Conservation (phyloP, 1,284 basidiomycete species). For the Trichosporon faecale region DNA sequence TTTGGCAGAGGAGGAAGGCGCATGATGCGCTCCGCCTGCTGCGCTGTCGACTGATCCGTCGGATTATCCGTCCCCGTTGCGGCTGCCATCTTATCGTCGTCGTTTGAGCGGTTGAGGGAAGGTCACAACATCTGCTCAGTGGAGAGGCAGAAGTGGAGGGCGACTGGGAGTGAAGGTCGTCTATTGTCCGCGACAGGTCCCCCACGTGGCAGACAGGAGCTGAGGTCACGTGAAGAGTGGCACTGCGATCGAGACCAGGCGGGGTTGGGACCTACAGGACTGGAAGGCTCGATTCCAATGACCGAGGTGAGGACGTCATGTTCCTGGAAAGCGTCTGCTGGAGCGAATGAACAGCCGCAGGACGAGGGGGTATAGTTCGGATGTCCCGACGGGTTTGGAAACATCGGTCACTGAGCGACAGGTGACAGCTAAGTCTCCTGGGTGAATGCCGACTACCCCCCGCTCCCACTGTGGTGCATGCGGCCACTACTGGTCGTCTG, state of each 20-base stretch:
- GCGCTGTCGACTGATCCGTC: not conserved
- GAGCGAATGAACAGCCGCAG: not conserved
- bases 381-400: not conserved
- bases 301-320: not conserved
- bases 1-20: slow-evolving; percentile 12
- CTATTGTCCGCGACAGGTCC: not conserved
- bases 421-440: not conserved
- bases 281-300: not conserved
- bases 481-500: not conserved
- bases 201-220: not conserved
- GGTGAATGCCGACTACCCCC: not conserved
- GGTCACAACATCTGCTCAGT: not conserved
- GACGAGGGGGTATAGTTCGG: not conserved
- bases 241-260: not conserved
- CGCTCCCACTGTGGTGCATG: not conserved
- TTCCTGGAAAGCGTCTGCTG: not conserved
- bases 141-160: not conserved
- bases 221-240: not conserved
- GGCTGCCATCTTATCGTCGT: not conserved
- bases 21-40: slow-evolving; percentile 10
- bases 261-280: not conserved
- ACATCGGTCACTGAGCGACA: not conserved
- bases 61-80: not conserved
- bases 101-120: not conserved
- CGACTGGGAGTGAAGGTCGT: not conserved